Base-by-base conservation (phyloP, 305 asterid species). In the Solanum hybrid region DNA sequence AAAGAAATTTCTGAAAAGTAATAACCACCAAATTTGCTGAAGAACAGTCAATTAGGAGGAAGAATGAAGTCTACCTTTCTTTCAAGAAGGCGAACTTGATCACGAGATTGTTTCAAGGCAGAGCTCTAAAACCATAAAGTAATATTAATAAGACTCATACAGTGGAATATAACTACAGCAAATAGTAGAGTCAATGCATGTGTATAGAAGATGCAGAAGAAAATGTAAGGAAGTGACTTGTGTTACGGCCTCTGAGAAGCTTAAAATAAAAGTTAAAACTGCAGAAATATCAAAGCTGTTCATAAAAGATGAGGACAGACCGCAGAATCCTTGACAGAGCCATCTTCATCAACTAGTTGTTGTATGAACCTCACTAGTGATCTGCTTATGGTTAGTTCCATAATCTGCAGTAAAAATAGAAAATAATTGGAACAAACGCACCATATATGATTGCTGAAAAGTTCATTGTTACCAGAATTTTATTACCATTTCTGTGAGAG, bases 261-360 rank as follows among this genome's bases (percentile, higher is more conserved):
- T 36, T 60, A 76, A 76, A 42, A 69, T 84, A 73, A 89, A 77
- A 40, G 78, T 72, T 87, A 84, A 2, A 22, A 87, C 31, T 19
- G 40, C 22, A 84, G 40, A 51, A 10, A 84, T 84, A 84, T 51
- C 42, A 84, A 10, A 22, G 29, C 45, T 29, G 75, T 84, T 84
- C 22, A 19, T 31, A 9, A 31, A 31, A 26, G 42, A 40, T 60
- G 88, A 78, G 90, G 91, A 92, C 98, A 89, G 60, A 97, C 99
- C 93, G 99, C 99, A 85, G 99, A 95, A 91, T 97, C 99, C 94
- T 95, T 97, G 89, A 97, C 98, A 60, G 94, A 95, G 84, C 99
- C 99, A 92, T 96, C 99, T 90, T 95, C 98, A 92, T 95, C 98
- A 81, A 97, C 94, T 87, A 96, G 93, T 88, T 96, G 97, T 91